A percentile compares a stretch with the other conserved stretches of the same genome.
Conservation (phyloP, 768 basidiomycete species). For the Suillus plorans region DNA sequence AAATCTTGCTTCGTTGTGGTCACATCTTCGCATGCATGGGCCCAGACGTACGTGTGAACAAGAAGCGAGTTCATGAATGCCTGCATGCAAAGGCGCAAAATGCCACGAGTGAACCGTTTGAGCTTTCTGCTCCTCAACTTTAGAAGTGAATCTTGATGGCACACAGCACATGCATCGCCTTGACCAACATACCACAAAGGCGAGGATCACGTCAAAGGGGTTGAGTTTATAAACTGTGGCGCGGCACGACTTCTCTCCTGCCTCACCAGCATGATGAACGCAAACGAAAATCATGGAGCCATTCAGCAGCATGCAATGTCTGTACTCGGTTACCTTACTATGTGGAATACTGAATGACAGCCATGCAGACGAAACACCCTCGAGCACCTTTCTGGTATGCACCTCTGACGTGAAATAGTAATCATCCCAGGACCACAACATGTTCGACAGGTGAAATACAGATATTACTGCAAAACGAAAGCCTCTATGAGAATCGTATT, state of each 20-base stretch:
- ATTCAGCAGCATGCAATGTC: conserved; percentile 1
- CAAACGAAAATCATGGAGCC: conserved; percentile 1
- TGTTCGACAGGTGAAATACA: conserved; percentile 30
- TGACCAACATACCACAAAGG: conserved; percentile 1
- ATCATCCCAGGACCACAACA: background rate
- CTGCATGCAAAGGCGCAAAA: conserved; percentile 3
- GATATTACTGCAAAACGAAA: conserved; percentile 22
- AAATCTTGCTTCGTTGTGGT: background rate
- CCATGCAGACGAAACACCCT: conserved; percentile 1
- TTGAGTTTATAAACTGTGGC: conserved; percentile 6
- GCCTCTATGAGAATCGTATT: conserved; percentile 18
- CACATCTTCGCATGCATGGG: conserved; percentile 3
- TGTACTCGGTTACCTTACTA: background rate
- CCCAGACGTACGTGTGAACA: conserved; percentile 1
- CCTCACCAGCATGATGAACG: conserved; percentile 1
- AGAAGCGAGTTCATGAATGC: background rate
- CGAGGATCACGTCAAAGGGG: conserved; percentile 6
- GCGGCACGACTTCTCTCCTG: background rate
- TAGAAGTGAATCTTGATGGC: background rate
- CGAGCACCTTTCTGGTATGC: conserved; percentile 6
- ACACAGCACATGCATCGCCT: conserved; percentile 8
- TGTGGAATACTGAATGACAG: background rate
- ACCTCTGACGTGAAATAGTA: background rate
- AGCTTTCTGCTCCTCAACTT: background rate
- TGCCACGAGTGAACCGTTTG: background rate